Base-by-base conservation (phyloP, 2,329 filamentous ascomycete genomes). In the Talaromyces sp. region DNA sequence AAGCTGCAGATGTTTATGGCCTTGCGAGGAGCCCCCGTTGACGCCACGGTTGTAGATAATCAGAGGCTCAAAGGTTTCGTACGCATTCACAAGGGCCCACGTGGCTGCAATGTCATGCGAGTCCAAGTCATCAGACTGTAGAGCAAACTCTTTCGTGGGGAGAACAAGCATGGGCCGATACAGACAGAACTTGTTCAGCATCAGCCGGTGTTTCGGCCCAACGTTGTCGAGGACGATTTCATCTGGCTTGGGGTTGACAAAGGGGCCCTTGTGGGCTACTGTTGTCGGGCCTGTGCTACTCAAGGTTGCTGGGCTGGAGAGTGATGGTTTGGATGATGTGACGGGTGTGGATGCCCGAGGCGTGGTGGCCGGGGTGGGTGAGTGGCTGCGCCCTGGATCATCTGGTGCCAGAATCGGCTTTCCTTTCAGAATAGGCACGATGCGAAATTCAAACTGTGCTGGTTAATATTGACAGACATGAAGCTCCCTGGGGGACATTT, bases 31-130 rank as follows among this genome's bases (percentile, higher is more conserved):
- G 18, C 79, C 79, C 56, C 74, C 75, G 30, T 78, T 74, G 50
- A 76, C 74, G 14, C 79, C 79, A 57, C 78, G 80, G 64, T 81
- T 81, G 67, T 76, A 81, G 40, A 81, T 76, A 56, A 76, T 69
- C 68, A 81, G 73, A 31, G 73, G 72, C 28, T 63, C 58, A 61
- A 53, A 63, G 47, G 33, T 76, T 65, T 14, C 65, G 63, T 16
- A 63, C 6, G 62, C 50, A 42, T 61, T 58, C 61, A 80, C 67
- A 6, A 76, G 68, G n/a, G 69, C 67, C 75, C 76, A 77, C 10
- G 72, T 68, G 1, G 77, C 73, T 5, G 68, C 64, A 50, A 78
- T 63, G 67, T 80, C 78, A 33, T 55, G 47, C 9, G 61, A 58
- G 47, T 75, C 72, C n/a, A 81, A 69, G 27, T 73, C 69, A 31